Evolutionary conservation across 2,329 filamentous ascomycete genomes (phyloP).

Genomic region (Claviceps sp.): DNA sequence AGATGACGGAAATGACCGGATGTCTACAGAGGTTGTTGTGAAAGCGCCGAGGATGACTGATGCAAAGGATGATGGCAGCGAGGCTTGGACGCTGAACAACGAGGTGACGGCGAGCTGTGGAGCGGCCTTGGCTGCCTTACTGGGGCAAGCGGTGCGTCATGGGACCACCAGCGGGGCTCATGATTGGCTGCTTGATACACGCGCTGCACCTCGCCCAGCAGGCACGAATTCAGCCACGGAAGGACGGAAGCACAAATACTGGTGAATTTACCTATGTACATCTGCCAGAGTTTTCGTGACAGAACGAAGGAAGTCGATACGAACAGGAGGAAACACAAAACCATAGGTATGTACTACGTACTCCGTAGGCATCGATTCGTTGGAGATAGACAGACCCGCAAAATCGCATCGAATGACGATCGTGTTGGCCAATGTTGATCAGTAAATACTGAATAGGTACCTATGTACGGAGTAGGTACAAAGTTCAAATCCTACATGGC

Average conservation of each 20-base stretch:
- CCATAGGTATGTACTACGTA: too few species aligned
- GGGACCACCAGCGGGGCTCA: conserved; percentile 12
- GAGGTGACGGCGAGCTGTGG: not conserved
- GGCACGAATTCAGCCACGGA: not conserved
- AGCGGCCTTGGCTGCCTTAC: not conserved
- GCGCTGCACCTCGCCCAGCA: not conserved
- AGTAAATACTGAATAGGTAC: too few species aligned
- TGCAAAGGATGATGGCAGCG: conserved; percentile 3
- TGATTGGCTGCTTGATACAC: not conserved
- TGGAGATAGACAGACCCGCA: too few species aligned
- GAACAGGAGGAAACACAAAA: too few species aligned
- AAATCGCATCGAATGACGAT: too few species aligned
- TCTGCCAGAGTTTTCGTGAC: too few species aligned
- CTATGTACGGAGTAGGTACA: too few species aligned
- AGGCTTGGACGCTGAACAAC: not conserved
- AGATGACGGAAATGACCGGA: not conserved
- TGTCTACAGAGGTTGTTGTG: not conserved
- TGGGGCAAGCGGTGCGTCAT: conserved; percentile 20
- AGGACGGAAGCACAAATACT: not conserved
- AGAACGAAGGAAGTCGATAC: not conserved
- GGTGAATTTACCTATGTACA: not conserved
- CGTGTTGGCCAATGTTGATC: too few species aligned
- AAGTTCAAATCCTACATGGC: too few species aligned
- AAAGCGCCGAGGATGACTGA: not conserved
- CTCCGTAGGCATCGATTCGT: too few species aligned